Base-by-base conservation (phyloP, 2,329 filamentous ascomycete species). In the Aspergillus sp. region DNA sequence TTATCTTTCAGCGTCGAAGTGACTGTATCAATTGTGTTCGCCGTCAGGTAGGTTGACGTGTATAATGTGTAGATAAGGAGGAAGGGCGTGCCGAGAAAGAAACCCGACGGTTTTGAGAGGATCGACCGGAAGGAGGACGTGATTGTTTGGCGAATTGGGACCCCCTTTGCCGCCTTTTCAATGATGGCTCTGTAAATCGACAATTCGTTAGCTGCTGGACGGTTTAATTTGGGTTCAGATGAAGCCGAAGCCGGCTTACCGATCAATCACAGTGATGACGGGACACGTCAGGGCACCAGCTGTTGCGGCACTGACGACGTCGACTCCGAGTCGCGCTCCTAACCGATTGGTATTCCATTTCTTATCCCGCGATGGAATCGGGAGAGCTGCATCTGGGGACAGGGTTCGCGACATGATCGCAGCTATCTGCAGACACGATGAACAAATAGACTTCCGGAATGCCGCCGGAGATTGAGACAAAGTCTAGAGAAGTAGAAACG, bases 11-110 rank as follows among this genome's bases (percentile, higher is more conserved):
- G 65, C 2, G 89, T 91, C 5, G 90, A 88, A 45, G 86, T 70
- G n/a, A 85, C 74, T 0, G 93, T 97, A 78, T 98, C 93, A 71
- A 96, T 86, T 12, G 84, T 77, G 79, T 97, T 97, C 62, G 93
- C 93, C 1, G 90, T 91, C 12, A 95, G 78, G 79, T 97, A 97
- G 58, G 93, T 98, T 64, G 90, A 88, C 60, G 87, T 90, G 80
- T 97, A 98, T 44, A 96, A 80, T 53, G 78, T 77, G 58, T 80
- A 80, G 56, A 81, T 80, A 21, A 81, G 73, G 58, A 79, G 66
- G 64, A 80, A 80, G 2, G 79, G 79, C 6, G 79, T 81, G 62
- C 76, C 77, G 52, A 73, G 61, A 62, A 81, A 71, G 69, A 79
- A 80, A n/a, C 58, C 65, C 55, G 68, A 70, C 6, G 79, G 79